Evolutionary conservation across 1,139 yeast genomes (phyloP), one percentile per base, ranked within the genome.

Genomic region (Groenewaldozyma sp.): DNA sequence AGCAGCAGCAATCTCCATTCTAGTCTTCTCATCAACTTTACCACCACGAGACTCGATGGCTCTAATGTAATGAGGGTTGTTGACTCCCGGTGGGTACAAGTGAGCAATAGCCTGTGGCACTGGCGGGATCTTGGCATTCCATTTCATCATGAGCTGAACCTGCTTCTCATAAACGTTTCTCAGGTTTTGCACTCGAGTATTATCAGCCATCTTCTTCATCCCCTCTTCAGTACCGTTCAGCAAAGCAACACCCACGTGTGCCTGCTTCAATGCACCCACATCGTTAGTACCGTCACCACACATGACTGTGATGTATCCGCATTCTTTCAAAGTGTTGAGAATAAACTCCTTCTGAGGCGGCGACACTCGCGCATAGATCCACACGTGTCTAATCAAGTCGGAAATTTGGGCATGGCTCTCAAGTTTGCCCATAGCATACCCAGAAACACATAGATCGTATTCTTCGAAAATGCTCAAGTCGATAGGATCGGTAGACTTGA

Each of bases 251-350:
- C 98, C 98, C 58, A 91, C 81, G 57, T 91, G 95, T 6, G 99
- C 97, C 67, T 91, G 97, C 63, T 91, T 93, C 65, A 91, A 75
- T 40, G 99, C 99, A 63, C 99, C 99, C 42, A 91, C 98, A 70
- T 91, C 99, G 60, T 91, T 91, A 26, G 99, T 91, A 65, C 99
- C 99, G 65, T 91, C 99, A 70, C 99, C 99, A 67, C 98, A 91
- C 99, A 91, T 91, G 54, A 93, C 73, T 26, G 98, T 91, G 56
- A 76, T 82, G 64, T 88, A 91, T 26, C 96, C 97, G 59, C 87
- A 76, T 44, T 78, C 81, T 62, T 91, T 91, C 59, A 86, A 74
- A 33, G 86, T 74, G 47, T 80, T 82, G 56, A 93, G 70, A 53
- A 91, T 78, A 51, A 81, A 86, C 65, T 91, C 98, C 66, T 91